Evolutionary conservation across 192 early-diverging fungal genomes (phyloP).

Genomic region (Kappamyces sp.): DNA sequence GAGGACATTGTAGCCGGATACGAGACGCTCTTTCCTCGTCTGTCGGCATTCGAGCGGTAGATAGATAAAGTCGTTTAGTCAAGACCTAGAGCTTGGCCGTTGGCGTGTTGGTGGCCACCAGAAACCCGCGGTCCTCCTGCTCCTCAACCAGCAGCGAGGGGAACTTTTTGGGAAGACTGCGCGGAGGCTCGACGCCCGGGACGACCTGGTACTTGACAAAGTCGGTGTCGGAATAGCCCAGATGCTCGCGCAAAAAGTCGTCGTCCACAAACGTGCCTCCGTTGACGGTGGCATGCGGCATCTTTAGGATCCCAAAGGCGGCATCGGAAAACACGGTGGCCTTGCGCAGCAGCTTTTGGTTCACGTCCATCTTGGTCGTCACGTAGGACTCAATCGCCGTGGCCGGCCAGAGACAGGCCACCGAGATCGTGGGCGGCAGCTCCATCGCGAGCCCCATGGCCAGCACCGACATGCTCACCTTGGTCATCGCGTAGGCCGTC

Average conservation of each 20-base stretch:
- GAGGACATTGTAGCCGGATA: no score
- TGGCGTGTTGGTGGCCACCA: slow-evolving; percentile 10
- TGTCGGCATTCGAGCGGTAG: no score
- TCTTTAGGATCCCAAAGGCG: slow-evolving; percentile 13
- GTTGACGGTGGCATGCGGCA: slow-evolving; percentile 17
- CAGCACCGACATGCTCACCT: slow-evolving; percentile 33
- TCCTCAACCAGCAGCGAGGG: slow-evolving; percentile 30
- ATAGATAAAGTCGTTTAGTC: no score
- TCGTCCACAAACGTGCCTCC: slow-evolving; percentile 27
- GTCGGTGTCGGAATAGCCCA: slow-evolving; percentile 14
- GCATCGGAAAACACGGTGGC: slow-evolving; percentile 31
- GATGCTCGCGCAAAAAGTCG: slow-evolving; percentile 27
- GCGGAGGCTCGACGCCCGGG: slow-evolving; percentile 22
- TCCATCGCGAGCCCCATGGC: slow-evolving; percentile 30
- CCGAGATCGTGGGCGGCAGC: slow-evolving; percentile 10
- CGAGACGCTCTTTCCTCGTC: no score
- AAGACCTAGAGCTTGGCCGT: no score
- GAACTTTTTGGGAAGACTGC: slow-evolving; percentile 36
- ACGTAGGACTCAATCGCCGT: slow-evolving; percentile 28
- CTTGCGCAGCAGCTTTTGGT: slow-evolving; percentile 11
- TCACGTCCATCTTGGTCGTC: slow-evolving; percentile 17
- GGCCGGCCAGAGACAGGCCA: slow-evolving; percentile 31
- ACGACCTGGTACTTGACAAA: slow-evolving; percentile 19
- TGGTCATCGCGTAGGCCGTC: slow-evolving; percentile 32
- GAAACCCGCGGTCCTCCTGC: slow-evolving; percentile 38